Percentiles rank a stretch among this genome's conserved stretches.
phyloP scores from a whole-genome alignment of 495 filamentous ascomycete species.

The Neurospora discreta region DNA sequence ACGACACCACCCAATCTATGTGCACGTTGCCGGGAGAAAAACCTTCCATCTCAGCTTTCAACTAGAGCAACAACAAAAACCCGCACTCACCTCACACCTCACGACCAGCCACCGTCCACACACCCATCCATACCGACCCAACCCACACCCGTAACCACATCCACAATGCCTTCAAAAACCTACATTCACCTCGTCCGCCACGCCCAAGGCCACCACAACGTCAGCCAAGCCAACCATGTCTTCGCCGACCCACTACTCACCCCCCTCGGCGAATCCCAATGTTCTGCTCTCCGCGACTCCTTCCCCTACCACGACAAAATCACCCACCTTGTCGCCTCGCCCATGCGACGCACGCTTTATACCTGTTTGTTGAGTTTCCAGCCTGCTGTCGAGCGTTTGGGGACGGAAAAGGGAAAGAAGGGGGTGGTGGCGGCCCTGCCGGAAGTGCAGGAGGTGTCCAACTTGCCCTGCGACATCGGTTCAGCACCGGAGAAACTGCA shows the following conservation, averaged over 20 bases:
- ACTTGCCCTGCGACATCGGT: conserved; percentile 72
- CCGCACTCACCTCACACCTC: background rate
- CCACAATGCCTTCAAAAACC: conserved; percentile 12
- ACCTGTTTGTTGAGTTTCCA: conserved; percentile 66
- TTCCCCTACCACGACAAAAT: conserved; percentile 58
- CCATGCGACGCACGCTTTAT: conserved; percentile 72
- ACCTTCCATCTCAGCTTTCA: background rate
- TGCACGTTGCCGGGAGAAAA: background rate
- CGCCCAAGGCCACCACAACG: conserved; percentile 70
- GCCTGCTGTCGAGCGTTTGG: conserved; percentile 26
- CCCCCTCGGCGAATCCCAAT: conserved; percentile 64
- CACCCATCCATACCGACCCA: background rate
- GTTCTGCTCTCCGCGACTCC: conserved; percentile 41
- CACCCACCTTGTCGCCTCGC: conserved; percentile 69
- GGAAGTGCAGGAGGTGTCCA: conserved; percentile 70
- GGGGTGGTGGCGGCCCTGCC: conserved; percentile 57
- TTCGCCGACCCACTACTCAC: conserved; percentile 74
- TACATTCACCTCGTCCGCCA: conserved; percentile 44
- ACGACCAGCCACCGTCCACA: background rate
- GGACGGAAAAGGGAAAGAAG: too few species aligned
- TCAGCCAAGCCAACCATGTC: conserved; percentile 55
- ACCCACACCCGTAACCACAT: background rate
- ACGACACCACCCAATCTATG: background rate
- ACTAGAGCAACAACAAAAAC: background rate
- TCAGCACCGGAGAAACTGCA: conserved; percentile 40